phyloP scores from a whole-genome alignment of 495 filamentous ascomycete genomes.

The Tuber aestivum region DNA sequence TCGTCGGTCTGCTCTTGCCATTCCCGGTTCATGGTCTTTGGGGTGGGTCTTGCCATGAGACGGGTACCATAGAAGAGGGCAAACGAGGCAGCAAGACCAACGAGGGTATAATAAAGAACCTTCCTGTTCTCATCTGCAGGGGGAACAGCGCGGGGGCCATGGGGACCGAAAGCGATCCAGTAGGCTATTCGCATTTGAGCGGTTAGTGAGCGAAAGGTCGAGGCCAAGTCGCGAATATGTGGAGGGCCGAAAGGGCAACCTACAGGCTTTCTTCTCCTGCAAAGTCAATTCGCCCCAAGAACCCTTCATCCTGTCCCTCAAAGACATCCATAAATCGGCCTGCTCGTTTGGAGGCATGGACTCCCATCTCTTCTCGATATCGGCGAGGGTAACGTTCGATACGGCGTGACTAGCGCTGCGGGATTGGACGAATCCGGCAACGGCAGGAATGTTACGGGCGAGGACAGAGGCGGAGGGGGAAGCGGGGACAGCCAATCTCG shows the following conservation, averaged over 20 bases:
- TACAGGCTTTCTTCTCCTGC: conserved; percentile 98
- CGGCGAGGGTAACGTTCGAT: conserved; percentile 90
- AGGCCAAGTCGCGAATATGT: conserved; percentile 9
- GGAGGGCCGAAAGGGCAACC: conserved; percentile 45
- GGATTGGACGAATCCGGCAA: conserved; percentile 49
- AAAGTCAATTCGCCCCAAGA: conserved; percentile 91
- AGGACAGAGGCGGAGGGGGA: conserved; percentile 23
- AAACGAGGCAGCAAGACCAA: conserved; percentile 57
- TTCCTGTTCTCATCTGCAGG: conserved; percentile 76
- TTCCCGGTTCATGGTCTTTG: conserved; percentile 88
- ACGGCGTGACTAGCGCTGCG: conserved; percentile 78
- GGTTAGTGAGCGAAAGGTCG: conserved; percentile 12
- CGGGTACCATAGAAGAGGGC: conserved; percentile 61
- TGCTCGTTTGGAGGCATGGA: conserved; percentile 94
- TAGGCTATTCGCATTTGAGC: conserved; percentile 59
- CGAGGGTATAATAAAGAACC: conserved; percentile 62
- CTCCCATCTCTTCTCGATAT: conserved; percentile 99
- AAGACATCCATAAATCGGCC: conserved; percentile 96
- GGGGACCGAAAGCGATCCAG: conserved; percentile 95
- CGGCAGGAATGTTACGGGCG: conserved; percentile 37
- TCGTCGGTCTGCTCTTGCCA: conserved; percentile 90
- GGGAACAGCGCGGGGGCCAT: conserved; percentile 75
- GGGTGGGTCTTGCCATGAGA: conserved; percentile 59
- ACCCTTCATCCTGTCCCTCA: conserved; percentile 96
- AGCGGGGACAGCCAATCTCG: conserved; percentile 26